These are phyloP conservation scores for Prunus mira DNA, from an alignment of 306 rosid species.

Conservation along the genomic window DNA sequence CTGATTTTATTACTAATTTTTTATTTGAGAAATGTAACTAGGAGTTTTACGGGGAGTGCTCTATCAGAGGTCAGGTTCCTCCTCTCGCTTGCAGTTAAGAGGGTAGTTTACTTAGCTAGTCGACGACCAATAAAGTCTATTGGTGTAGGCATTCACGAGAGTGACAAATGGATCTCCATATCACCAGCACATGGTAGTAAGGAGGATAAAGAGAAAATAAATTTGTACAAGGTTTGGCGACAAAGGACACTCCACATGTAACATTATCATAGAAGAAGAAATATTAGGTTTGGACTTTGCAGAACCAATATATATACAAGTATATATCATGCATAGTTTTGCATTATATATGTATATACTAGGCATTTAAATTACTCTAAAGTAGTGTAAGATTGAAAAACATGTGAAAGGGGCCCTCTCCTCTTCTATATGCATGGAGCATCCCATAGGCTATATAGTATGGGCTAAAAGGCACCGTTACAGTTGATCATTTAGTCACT, in stretches of 20 bases:
- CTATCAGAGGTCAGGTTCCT: too few relatives aligned
- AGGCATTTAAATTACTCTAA: background rate
- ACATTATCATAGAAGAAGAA: background rate
- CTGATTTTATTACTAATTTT: too few relatives aligned
- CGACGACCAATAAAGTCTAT: too few relatives aligned
- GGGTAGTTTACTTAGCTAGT: too few relatives aligned
- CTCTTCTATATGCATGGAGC: background rate
- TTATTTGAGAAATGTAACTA: too few relatives aligned
- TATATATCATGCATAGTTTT: too few relatives aligned
- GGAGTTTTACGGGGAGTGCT: too few relatives aligned
- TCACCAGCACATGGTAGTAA: background rate
- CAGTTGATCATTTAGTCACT: background rate
- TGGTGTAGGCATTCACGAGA: background rate
- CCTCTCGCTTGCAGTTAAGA: too few relatives aligned
- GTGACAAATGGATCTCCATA: background rate
- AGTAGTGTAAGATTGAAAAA: background rate
- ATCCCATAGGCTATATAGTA: background rate
- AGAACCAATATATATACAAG: background rate
- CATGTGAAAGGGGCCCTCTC: slow-evolving; percentile 5
- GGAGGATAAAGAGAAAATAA: background rate
- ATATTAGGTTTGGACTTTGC: slow-evolving; percentile 1
- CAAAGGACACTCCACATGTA: slow-evolving; percentile 29
- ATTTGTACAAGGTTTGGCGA: background rate
- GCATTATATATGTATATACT: background rate
- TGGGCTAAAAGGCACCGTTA: slow-evolving; percentile 10